Percentiles rank a stretch among this genome's conserved stretches.
These are phyloP conservation scores for Phialophora tarda DNA, from an alignment of 2,329 filamentous ascomycete genomes.

Conservation along the genomic window DNA sequence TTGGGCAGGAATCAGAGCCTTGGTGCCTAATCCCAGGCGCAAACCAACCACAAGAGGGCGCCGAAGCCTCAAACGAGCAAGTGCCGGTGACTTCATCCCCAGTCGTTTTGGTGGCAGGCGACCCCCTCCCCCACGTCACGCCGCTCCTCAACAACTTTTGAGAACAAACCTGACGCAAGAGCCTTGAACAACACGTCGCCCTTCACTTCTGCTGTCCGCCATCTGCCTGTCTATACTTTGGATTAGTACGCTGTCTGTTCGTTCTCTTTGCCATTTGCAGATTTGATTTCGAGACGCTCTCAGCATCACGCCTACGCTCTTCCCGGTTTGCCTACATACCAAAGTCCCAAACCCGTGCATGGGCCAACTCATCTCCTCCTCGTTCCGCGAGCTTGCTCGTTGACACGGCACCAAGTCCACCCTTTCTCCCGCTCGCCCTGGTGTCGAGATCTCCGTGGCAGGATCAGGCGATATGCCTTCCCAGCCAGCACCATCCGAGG, in stretches of 20 bases:
- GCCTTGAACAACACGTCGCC: background rate
- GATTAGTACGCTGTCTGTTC: background rate
- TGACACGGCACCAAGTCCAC: background rate
- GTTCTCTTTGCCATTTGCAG: background rate
- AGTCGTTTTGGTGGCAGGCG: too few species aligned
- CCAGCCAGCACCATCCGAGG: constrained; percentile 13
- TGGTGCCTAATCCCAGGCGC: background rate
- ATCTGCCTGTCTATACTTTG: background rate
- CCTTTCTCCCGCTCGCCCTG: background rate
- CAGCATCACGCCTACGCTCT: background rate
- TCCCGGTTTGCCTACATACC: background rate
- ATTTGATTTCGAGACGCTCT: background rate
- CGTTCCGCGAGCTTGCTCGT: background rate
- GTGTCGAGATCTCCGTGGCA: background rate
- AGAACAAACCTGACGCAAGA: background rate
- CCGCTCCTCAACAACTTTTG: constrained; percentile 1
- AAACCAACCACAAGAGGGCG: background rate
- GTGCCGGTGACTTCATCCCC: background rate
- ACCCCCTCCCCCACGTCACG: background rate
- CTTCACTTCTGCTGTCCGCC: background rate
- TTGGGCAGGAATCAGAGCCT: background rate
- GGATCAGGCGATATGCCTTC: constrained; percentile 15
- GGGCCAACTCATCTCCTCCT: background rate
- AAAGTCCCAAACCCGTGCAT: background rate
- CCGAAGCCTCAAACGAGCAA: too few species aligned